Evolutionary conservation across 768 basidiomycete species (phyloP), one percentile per base, ranked within the genome.

Genomic region (Hortiboletus campestris): DNA sequence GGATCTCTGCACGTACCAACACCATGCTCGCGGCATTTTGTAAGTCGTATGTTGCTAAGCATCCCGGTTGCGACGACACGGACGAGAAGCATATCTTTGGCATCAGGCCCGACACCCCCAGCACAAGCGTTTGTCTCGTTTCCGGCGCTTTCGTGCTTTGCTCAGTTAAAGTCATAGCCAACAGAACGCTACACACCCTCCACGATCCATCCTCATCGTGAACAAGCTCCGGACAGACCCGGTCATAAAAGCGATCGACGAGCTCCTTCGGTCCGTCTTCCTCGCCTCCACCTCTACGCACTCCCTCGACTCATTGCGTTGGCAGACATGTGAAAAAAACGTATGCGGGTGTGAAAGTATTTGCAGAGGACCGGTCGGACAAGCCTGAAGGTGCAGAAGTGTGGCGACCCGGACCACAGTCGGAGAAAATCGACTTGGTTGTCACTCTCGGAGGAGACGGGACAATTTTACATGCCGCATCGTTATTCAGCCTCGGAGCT

Each of bases 361-460:
- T 84, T 57, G 81, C 85, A 66, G 85, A 88, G 69, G 82, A 87
- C 59, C 76, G 84, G 61, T 65, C 78, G 22, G 85, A 87, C 68
- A 86, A 84, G 46, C 85, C 85, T 6, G 77, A 80, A 60, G 83
- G 81, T 1, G 83, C 81, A 49, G 78, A 82, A 60, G 76, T 84
- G 4, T 91, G 89, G 89, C 77, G 75, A 41, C 51, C 62, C 76
- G 80, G 80, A 44, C 78, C 75, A 42, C 73, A 74, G 46, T 75
- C 85, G 4, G 76, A 84, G 60, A 80, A 80, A 51, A 89, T 96
- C 55, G 90, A 94, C 68, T 76, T 98, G 10, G 87, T 97, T 19
- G 84, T 97, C 28, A 96, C 95, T 0, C 74, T 98, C 2, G 95
- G 95, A 43, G 95, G 95, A 34, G 95, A 98, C 67, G 95, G 95